A percentile compares a stretch with the other conserved stretches of the same genome.
Evolutionary conservation across 805 yeast genomes (phyloP).

Genomic region (Candida broadrunensis): DNA sequence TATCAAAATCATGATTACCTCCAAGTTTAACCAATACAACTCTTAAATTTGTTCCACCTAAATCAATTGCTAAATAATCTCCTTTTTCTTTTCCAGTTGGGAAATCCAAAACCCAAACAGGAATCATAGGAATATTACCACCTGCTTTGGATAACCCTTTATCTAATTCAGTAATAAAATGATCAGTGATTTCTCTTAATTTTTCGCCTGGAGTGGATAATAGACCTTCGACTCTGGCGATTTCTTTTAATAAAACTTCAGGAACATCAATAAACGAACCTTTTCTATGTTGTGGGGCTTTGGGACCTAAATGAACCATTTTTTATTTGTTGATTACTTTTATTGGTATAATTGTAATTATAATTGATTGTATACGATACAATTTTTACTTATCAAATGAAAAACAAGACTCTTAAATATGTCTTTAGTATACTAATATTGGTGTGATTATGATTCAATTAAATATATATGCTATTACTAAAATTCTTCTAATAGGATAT

Average conservation of each 20-base stretch:
- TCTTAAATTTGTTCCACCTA: slow-evolving; percentile 96
- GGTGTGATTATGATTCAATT: no score
- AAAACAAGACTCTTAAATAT: no score
- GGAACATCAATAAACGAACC: slow-evolving; percentile 63
- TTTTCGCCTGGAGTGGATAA: slow-evolving; percentile 62
- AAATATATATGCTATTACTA: no score
- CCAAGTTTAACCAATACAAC: slow-evolving; percentile 82
- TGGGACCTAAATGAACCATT: slow-evolving; percentile 86
- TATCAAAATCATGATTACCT: slow-evolving; percentile 83
- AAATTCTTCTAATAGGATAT: no score
- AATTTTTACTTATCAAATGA: no score
- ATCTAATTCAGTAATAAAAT: slow-evolving; percentile 74
- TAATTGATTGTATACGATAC: no score
- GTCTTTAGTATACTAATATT: no score
- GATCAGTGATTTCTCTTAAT: slow-evolving; percentile 65
- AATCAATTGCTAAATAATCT: slow-evolving; percentile 85
- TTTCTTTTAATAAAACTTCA: slow-evolving; percentile 54
- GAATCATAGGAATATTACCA: slow-evolving; percentile 94
- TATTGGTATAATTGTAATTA: no score
- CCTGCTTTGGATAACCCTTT: slow-evolving; percentile 76
- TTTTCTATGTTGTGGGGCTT: slow-evolving; percentile 76
- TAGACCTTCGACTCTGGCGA: slow-evolving; percentile 53
- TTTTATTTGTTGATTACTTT: no score
- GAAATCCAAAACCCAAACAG: slow-evolving; percentile 92
- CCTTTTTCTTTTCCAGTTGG: slow-evolving; percentile 94